Evolutionary conservation across 805 yeast species (phyloP).

Genomic region (Grigorovia yakushimaensis): DNA sequence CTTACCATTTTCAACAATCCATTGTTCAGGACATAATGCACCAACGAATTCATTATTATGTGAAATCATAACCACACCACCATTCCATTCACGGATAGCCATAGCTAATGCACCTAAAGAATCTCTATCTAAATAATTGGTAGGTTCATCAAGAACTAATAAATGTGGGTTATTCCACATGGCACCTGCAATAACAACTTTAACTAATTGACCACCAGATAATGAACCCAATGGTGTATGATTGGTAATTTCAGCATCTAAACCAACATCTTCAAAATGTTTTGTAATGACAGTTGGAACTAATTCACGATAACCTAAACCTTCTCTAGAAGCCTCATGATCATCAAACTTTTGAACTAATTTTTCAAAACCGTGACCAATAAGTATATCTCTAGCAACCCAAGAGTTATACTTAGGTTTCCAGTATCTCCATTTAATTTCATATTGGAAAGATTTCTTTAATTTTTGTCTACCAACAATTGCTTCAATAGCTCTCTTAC

Average conservation of each 20-base stretch:
- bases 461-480: conserved; percentile 94
- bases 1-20: conserved; percentile 91
- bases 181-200: conserved; percentile 98
- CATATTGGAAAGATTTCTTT: conserved; percentile 95
- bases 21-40: conserved; percentile 95
- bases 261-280: conserved; percentile 94
- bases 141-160: conserved; percentile 94
- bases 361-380: conserved; percentile 81
- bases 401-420: conserved; percentile 88
- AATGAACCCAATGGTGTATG: conserved; percentile 95
- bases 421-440: conserved; percentile 87
- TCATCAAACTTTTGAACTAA: conserved; percentile 95
- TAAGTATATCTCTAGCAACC: conserved; percentile 75
- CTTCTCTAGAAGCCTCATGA: conserved; percentile 98
- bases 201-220: conserved; percentile 96
- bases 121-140: conserved; percentile 95
- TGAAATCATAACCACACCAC: conserved; percentile 98
- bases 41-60: conserved; percentile 96
- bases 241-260: conserved; percentile 97
- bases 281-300: conserved; percentile 86
- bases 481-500: conserved; percentile 83
- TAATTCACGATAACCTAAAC: conserved; percentile 94
- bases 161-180: conserved; percentile 99
- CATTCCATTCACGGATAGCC: conserved; percentile 96
- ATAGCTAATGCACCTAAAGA: conserved; percentile 95